phyloP scores from a whole-genome alignment of 768 basidiomycete species.

The Guyanaporus albipodus region DNA sequence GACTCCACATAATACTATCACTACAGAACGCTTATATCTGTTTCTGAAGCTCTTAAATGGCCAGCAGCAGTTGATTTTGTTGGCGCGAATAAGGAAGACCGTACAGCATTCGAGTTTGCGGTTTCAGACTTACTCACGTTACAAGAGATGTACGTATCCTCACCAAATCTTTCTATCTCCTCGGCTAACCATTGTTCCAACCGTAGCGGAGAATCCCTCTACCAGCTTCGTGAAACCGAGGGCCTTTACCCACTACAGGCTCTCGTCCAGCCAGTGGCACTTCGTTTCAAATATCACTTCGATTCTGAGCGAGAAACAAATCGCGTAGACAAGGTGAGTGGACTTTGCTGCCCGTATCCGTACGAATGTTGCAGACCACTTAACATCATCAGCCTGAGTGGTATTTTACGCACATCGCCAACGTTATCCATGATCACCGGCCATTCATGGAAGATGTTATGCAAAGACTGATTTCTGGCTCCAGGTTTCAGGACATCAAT shows the following conservation, averaged over 20 bases:
- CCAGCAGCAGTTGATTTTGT: constrained; percentile 70
- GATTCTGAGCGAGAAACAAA: constrained; percentile 86
- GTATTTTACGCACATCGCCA: constrained; percentile 91
- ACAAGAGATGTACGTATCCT: constrained; percentile 65
- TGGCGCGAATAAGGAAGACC: constrained; percentile 43
- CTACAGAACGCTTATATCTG: constrained; percentile 54
- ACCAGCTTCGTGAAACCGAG: constrained; percentile 31
- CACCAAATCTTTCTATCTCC: neutral
- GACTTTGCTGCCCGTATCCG: neutral
- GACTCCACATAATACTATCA: neutral
- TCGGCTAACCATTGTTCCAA: constrained; percentile 1
- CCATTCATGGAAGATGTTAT: constrained; percentile 73
- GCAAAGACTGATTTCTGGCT: constrained; percentile 63
- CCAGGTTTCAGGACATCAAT: constrained; percentile 59
- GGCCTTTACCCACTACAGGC: constrained; percentile 83
- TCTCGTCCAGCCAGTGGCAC: constrained; percentile 73
- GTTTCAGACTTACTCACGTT: constrained; percentile 75
- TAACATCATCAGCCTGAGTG: constrained; percentile 77
- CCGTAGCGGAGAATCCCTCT: constrained; percentile 52
- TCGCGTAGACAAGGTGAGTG: constrained; percentile 78
- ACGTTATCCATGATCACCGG: constrained; percentile 81
- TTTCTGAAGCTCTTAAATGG: constrained; percentile 82
- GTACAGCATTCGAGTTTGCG: constrained; percentile 66
- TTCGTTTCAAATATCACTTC: constrained; percentile 95
- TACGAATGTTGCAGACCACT: neutral